These are phyloP conservation scores for Garcileccinum viscosum DNA, from an alignment of 1,284 basidiomycete species.

Conservation along the genomic window DNA sequence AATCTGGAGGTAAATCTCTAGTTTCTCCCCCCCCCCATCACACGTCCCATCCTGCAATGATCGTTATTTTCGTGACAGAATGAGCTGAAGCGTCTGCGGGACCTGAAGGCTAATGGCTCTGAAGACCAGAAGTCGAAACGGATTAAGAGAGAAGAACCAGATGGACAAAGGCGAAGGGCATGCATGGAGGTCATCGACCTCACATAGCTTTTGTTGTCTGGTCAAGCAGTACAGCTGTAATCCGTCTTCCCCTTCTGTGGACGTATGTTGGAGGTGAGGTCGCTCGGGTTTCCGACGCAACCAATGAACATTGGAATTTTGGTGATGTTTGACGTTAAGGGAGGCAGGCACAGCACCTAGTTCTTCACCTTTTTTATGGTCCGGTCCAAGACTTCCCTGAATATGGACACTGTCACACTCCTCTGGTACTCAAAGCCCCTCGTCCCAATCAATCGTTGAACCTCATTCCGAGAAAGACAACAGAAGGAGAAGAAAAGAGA, in stretches of 20 bases:
- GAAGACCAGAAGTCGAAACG: background rate
- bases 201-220: background rate
- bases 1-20: conserved; percentile 15
- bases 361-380: background rate
- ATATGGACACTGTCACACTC: background rate
- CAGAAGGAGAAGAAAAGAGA: background rate
- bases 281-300: background rate
- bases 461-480: background rate
- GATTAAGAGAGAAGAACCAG: background rate
- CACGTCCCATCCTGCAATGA: background rate
- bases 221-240: background rate
- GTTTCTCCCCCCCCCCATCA: background rate
- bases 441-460: background rate
- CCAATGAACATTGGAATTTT: no score
- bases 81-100: background rate
- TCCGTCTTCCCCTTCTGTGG: background rate
- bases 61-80: background rate
- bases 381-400: background rate
- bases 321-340: background rate
- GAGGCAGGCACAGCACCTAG: background rate
- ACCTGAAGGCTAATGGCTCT: background rate
- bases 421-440: background rate
- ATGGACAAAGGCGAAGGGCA: background rate
- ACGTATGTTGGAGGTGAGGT: background rate
- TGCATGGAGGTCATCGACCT: background rate